phyloP scores from a whole-genome alignment of 176 grass and related monocot species.

The Bonia amplexicaulis region DNA sequence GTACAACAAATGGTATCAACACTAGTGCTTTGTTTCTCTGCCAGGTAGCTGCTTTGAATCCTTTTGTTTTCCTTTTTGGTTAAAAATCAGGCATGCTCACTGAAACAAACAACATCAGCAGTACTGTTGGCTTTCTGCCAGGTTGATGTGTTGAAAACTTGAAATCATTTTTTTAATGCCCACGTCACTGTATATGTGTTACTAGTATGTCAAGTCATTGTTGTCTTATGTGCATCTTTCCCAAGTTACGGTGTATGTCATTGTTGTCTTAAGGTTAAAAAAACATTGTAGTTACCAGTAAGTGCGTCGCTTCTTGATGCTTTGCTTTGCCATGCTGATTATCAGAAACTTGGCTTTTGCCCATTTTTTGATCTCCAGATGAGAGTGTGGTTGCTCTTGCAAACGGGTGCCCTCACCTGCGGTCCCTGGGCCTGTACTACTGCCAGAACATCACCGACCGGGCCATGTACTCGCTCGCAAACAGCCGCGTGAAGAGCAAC shows the following conservation, averaged over 20 bases:
- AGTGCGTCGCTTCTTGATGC: neutral
- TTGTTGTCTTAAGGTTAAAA: neutral
- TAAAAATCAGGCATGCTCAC: neutral
- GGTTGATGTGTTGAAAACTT: neutral
- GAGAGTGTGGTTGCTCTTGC: slow-evolving; percentile 80
- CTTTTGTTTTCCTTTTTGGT: neutral
- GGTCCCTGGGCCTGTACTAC: slow-evolving; percentile 72
- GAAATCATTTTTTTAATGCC: neutral
- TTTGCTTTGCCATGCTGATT: neutral
- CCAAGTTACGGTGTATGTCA: neutral
- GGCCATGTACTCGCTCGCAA: slow-evolving; percentile 83
- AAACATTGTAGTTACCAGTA: neutral
- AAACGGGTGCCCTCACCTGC: slow-evolving; percentile 50
- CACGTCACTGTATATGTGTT: no score
- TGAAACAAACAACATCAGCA: neutral
- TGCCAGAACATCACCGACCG: slow-evolving; percentile 92
- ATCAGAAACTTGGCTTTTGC: neutral
- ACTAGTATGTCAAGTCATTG: no score
- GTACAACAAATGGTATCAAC: neutral
- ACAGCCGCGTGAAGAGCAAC: slow-evolving; percentile 50
- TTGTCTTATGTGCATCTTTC: neutral
- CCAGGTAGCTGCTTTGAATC: neutral
- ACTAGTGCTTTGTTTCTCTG: neutral
- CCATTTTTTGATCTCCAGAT: slow-evolving; percentile 28
- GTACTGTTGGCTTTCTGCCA: neutral